phyloP scores from a whole-genome alignment of 192 early-diverging fungal species.

The Pecoramyces ruminantium region DNA sequence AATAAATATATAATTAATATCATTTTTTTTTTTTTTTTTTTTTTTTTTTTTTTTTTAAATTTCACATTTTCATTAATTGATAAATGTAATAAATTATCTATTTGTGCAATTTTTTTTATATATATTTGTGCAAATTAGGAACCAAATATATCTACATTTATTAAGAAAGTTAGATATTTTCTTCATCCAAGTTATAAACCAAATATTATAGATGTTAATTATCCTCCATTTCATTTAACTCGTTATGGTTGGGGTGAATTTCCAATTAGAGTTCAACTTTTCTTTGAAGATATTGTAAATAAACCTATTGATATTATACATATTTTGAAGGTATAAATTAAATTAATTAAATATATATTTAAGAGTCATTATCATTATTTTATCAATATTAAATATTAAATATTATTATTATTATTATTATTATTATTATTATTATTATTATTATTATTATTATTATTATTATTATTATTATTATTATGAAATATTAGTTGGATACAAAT shows the following conservation, averaged over 20 bases:
- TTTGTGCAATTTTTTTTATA: too few relatives aligned
- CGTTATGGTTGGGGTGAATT: conserved; percentile 94
- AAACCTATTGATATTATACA: conserved; percentile 75
- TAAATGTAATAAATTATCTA: too few relatives aligned
- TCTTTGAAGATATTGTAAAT: conserved; percentile 66
- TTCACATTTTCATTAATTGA: too few relatives aligned
- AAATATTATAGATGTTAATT: conserved; percentile 64
- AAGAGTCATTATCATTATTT: too few relatives aligned
- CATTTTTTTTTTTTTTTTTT: neutral
- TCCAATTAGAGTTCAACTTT: conserved; percentile 62
- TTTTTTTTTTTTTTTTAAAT: too few relatives aligned
- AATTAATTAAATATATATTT: too few relatives aligned
- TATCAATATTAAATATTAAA: too few relatives aligned
- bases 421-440: too few relatives aligned
- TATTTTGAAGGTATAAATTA: conserved; percentile 51
- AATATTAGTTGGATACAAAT: conserved; percentile 43
- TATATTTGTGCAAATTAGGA: too few relatives aligned
- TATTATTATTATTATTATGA: too few relatives aligned
- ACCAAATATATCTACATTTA: conserved; percentile 36
- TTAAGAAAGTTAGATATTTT: conserved; percentile 66
- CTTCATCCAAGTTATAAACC: conserved; percentile 82
- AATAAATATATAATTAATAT: neutral
- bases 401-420: too few relatives aligned
- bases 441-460: too few relatives aligned
- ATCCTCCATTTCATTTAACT: conserved; percentile 65